These are phyloP conservation scores for Acorus calamus DNA, from an alignment of 106 monocot genomes.

Conservation along the genomic window DNA sequence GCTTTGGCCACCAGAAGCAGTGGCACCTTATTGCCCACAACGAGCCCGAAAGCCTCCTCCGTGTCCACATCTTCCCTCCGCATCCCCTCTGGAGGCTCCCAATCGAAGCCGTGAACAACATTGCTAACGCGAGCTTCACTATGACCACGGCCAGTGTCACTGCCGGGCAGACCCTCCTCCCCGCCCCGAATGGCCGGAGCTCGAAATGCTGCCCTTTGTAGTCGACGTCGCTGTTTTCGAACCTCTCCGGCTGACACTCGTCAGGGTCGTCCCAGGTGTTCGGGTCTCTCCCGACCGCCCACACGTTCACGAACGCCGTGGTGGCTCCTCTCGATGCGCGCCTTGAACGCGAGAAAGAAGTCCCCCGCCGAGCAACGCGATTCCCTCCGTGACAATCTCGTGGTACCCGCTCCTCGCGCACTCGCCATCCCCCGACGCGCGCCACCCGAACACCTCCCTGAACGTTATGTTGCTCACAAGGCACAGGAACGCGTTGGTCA, in stretches of 20 bases:
- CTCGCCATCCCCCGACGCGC: neutral
- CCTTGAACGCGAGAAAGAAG: slow-evolving; percentile 17
- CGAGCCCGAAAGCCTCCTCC: slow-evolving; percentile 3
- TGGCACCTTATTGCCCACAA: neutral
- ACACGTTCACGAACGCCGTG: slow-evolving; percentile 14
- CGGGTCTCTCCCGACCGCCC: slow-evolving; percentile 24
- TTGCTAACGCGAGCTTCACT: slow-evolving; percentile 5
- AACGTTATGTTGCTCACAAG: slow-evolving; percentile 9
- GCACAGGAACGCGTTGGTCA: slow-evolving; percentile 19
- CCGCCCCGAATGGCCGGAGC: slow-evolving; percentile 15
- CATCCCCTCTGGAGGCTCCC: slow-evolving; percentile 7
- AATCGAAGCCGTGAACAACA: slow-evolving; percentile 11
- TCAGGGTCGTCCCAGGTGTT: slow-evolving; percentile 11
- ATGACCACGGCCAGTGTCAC: slow-evolving; percentile 1
- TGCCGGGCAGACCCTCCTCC: slow-evolving; percentile 19
- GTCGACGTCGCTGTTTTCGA: slow-evolving; percentile 5
- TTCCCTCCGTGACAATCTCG: slow-evolving; percentile 4
- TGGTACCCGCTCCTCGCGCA: slow-evolving; percentile 12
- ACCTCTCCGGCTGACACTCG: slow-evolving; percentile 8
- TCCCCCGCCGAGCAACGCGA: slow-evolving; percentile 14
- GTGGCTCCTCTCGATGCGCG: slow-evolving; percentile 9
- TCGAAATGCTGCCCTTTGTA: slow-evolving; percentile 13
- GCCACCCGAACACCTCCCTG: slow-evolving; percentile 10
- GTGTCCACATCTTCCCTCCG: slow-evolving; percentile 8
- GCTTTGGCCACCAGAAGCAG: neutral